Conservation (phyloP, 371 early-diverging fungal genomes). For the Massospora cicadina region DNA sequence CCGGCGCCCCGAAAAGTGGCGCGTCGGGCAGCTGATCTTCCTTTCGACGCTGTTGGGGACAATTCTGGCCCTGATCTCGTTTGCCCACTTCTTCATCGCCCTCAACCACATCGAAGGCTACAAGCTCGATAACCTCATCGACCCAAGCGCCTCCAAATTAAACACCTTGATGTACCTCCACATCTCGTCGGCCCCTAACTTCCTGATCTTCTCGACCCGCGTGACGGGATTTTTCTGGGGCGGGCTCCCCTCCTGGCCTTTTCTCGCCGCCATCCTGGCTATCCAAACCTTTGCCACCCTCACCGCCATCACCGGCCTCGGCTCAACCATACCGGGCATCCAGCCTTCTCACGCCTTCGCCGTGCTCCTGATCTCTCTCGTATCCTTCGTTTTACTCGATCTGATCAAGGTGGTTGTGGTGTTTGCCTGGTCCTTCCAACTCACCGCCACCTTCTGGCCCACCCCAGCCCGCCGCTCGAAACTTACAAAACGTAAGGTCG, state of each 20-base stretch:
- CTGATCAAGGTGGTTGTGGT: constrained; percentile 55
- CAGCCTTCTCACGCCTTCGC: constrained; percentile 30
- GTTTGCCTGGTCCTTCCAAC: constrained; percentile 46
- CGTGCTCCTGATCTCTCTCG: constrained; percentile 31
- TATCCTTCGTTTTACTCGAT: constrained; percentile 50
- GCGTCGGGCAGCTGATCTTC: constrained; percentile 64
- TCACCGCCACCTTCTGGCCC: constrained; percentile 51
- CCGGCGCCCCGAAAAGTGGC: constrained; percentile 64
- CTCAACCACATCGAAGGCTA: constrained; percentile 19
- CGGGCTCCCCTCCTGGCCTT: constrained; percentile 57
- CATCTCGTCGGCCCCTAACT: constrained; percentile 79
- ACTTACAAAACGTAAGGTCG: constrained; percentile 15
- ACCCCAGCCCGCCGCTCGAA: constrained; percentile 34
- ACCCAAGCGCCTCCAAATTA: constrained; percentile 18
- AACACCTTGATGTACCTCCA: constrained; percentile 70
- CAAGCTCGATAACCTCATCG: no score
- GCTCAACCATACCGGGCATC: constrained; percentile 27
- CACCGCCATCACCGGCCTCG: constrained; percentile 61
- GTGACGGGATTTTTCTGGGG: constrained; percentile 78
- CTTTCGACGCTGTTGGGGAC: constrained; percentile 44
- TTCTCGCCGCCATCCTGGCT: constrained; percentile 63
- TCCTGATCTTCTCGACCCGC: constrained; percentile 92
- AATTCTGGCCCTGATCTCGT: constrained; percentile 42
- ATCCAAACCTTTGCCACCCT: constrained; percentile 83
- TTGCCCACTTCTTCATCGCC: constrained; percentile 53